phyloP scores from a whole-genome alignment of 345 rosid genomes.

The Lumnitzera racemosa region DNA sequence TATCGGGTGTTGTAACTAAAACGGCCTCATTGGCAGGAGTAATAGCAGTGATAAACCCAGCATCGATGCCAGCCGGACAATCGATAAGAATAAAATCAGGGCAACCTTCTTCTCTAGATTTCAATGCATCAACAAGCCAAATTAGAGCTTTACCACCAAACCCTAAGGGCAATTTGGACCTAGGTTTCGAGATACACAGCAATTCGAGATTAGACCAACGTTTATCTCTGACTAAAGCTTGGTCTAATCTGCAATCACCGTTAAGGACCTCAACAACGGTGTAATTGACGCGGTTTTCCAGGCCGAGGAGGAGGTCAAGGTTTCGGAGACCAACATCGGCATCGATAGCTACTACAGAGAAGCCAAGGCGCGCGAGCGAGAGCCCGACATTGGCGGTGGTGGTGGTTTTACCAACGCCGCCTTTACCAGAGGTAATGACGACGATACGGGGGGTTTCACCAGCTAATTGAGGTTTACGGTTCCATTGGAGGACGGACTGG shows the following conservation, averaged over 20 bases:
- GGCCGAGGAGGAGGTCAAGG: conserved; percentile 87
- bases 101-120: conserved; percentile 57
- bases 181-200: conserved; percentile 87
- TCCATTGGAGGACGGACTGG: conserved; percentile 78
- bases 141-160: conserved; percentile 86
- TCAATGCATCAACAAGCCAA: conserved; percentile 84
- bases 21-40: conserved; percentile 94
- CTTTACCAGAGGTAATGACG: conserved; percentile 98
- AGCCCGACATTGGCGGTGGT: conserved; percentile 98
- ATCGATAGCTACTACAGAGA: conserved; percentile 86
- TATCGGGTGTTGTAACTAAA: conserved; percentile 82
- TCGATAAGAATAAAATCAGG: conserved; percentile 85
- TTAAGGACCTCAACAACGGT: conserved; percentile 85
- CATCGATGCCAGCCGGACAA: conserved; percentile 96
- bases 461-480: conserved; percentile 80
- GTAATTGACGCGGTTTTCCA: conserved; percentile 92
- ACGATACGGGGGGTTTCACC: conserved; percentile 93
- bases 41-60: conserved; percentile 97
- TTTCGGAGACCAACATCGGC: conserved; percentile 95
- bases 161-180: conserved; percentile 88
- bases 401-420: conserved; percentile 95
- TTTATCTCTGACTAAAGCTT: conserved; percentile 88
- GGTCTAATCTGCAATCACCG: conserved; percentile 93
- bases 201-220: conserved; percentile 93
- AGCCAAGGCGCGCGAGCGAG: conserved; percentile 89